These are phyloP conservation scores for Thalia dealbata DNA, from an alignment of 176 grass and related monocot genomes.

Conservation along the genomic window DNA sequence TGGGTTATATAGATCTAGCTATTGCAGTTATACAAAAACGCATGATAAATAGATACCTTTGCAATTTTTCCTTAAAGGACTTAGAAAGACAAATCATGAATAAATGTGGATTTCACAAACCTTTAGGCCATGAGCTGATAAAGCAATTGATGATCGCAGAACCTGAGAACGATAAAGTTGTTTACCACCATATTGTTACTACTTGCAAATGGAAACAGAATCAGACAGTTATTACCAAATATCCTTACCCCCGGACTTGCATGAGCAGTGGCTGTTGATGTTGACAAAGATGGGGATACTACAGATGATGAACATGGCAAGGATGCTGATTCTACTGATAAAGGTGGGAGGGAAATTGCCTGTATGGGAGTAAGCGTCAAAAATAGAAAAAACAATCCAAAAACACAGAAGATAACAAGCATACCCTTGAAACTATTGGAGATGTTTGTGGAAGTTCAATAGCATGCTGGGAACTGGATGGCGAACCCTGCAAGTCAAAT, in stretches of 20 bases:
- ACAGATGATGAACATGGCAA: neutral
- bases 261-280: constrained; percentile 24
- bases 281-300: neutral
- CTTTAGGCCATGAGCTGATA: constrained; percentile 49
- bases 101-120: neutral
- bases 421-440: constrained; percentile 30
- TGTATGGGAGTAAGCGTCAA: constrained; percentile 11
- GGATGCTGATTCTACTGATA: constrained; percentile 23
- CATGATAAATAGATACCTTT: neutral
- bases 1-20: neutral
- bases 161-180: constrained; percentile 33
- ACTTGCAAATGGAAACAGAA: neutral
- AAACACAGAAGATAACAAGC: neutral
- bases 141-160: constrained; percentile 35
- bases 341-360: constrained; percentile 29
- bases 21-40: neutral
- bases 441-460: constrained; percentile 36
- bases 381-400: neutral
- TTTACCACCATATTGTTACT: neutral
- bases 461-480: constrained; percentile 31
- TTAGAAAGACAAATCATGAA: neutral
- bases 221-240: neutral
- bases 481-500: constrained; percentile 26
- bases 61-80: too few species aligned
- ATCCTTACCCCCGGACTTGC: constrained; percentile 30